phyloP scores from a whole-genome alignment of 2,329 filamentous ascomycete genomes.

The Monilinia polystroma region DNA sequence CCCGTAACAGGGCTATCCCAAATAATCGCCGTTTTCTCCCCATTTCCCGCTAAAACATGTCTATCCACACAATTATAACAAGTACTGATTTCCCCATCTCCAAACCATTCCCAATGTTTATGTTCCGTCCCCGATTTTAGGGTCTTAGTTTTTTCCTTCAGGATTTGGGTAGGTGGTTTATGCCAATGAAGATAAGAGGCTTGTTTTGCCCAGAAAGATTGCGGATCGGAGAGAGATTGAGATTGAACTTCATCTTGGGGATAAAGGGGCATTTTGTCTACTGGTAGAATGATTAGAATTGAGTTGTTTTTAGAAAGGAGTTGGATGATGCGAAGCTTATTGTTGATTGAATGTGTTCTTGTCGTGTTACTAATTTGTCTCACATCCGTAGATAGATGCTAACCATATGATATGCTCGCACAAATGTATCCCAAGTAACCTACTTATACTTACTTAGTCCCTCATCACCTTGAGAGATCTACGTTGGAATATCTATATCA shows the following conservation, averaged over 20 bases:
- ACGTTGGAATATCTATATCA: not conserved
- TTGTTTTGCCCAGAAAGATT: constrained; percentile 73
- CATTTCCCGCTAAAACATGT: constrained; percentile 78
- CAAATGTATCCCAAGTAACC: not conserved
- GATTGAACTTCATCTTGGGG: constrained; percentile 40
- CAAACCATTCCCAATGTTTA: constrained; percentile 86
- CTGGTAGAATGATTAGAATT: not conserved
- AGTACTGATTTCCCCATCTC: constrained; percentile 83
- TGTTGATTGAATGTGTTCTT: not conserved
- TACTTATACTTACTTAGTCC: not conserved
- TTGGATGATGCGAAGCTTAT: not conserved
- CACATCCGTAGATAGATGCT: too few relatives aligned
- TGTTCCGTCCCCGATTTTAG: constrained; percentile 63
- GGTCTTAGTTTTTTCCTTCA: constrained; percentile 61
- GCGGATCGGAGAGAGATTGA: constrained; percentile 64
- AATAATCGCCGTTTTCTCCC: constrained; percentile 71
- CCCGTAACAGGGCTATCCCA: constrained; percentile 86
- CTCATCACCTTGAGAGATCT: not conserved
- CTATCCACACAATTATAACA: constrained; percentile 90
- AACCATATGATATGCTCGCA: not conserved
- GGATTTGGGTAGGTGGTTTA: constrained; percentile 63
- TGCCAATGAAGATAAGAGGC: constrained; percentile 80
- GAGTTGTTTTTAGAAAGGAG: not conserved
- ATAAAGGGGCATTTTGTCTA: constrained; percentile 34
- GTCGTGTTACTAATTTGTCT: not conserved